Evolutionary conservation across 306 rosid genomes (phyloP).

Genomic region (Medicago lupulina): DNA sequence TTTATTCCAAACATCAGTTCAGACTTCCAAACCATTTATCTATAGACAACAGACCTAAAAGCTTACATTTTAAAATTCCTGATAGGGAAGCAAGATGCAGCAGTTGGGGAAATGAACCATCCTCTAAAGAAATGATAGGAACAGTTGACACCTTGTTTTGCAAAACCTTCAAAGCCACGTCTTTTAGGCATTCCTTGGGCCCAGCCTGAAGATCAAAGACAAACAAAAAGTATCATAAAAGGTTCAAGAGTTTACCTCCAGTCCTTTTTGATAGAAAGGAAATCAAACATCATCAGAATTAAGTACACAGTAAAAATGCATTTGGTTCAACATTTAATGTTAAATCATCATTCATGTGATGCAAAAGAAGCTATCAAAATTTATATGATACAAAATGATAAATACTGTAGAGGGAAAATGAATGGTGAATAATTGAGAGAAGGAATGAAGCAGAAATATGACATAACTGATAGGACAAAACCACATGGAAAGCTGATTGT

Average conservation of each 20-base stretch:
- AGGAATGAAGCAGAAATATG: conserved; percentile 23
- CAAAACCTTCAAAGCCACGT: conserved; percentile 74
- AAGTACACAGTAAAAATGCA: conserved; percentile 23
- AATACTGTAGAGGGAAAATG: conserved; percentile 18
- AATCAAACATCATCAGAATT: conserved; percentile 30
- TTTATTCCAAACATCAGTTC: conserved; percentile 50
- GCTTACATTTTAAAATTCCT: conserved; percentile 74
- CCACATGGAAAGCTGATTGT: conserved; percentile 14
- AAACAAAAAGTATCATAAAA: conserved; percentile 29
- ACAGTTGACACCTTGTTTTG: conserved; percentile 73
- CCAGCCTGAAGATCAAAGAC: conserved; percentile 63
- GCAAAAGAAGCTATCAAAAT: conserved; percentile 19
- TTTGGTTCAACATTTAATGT: conserved; percentile 34
- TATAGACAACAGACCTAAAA: conserved; percentile 33
- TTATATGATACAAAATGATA: conserved; percentile 26
- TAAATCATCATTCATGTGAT: conserved; percentile 11
- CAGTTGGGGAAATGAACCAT: conserved; percentile 72
- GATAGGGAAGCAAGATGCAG: conserved; percentile 80
- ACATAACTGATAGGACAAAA: conserved; percentile 18
- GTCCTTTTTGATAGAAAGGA: conserved; percentile 20
- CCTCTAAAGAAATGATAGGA: conserved; percentile 64
- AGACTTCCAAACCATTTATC: conserved; percentile 43
- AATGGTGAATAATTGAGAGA: conserved; percentile 19
- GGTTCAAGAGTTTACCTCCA: conserved; percentile 27
- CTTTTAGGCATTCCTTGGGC: conserved; percentile 74